Evolutionary conservation across 2,329 filamentous ascomycete genomes (phyloP), one percentile per base, ranked within the genome.

Genomic region (Cladosporium cucumerinum): DNA sequence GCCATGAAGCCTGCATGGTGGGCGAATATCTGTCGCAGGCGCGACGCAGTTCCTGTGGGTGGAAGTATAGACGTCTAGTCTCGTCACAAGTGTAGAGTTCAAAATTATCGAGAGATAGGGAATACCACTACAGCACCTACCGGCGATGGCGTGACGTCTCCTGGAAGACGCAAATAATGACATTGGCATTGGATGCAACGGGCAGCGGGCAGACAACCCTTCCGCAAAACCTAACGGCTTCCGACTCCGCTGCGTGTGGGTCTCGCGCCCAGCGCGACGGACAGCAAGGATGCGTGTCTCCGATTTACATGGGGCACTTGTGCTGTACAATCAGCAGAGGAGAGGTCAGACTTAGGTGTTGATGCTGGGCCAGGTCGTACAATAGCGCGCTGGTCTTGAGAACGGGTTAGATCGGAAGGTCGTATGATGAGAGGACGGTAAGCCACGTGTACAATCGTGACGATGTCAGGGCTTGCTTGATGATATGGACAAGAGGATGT

Each of bases 1-100:
- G 60, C n/a, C 23, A 30, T 39, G 60, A 62, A 26, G 60, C 60
- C 32, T 62, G 60, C 60, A 62, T 62, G 25, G 2, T 30, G 60
- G 60, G 60, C 60, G 16, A 46, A 25, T 12, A 5, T 39, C 32
- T 26, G 21, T n/a, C 21, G 55, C 36, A 28, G 25, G 36, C 23
- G 55, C 23, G 55, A 34, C 57, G 39, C 26, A 30, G 16, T 34
- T 14, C 25, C 16, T n/a, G 16, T 32, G 18, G 18, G 28, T 4
- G 2, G 39, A 23, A 46, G 10, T 46, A 3, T 46, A 21, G 3
- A 18, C 10, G 36, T 43, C 16, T 43, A n/a, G 36, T 43, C 18
- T 11, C 36, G 52, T 57, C 52, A n/a, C 16, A 28, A 49, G 25
- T 32, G 26, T 48, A 16, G 5, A 32, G n/a, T 18, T 25, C 11